Evolutionary conservation across 306 rosid genomes (phyloP).

Genomic region (Rosa lucieae): DNA sequence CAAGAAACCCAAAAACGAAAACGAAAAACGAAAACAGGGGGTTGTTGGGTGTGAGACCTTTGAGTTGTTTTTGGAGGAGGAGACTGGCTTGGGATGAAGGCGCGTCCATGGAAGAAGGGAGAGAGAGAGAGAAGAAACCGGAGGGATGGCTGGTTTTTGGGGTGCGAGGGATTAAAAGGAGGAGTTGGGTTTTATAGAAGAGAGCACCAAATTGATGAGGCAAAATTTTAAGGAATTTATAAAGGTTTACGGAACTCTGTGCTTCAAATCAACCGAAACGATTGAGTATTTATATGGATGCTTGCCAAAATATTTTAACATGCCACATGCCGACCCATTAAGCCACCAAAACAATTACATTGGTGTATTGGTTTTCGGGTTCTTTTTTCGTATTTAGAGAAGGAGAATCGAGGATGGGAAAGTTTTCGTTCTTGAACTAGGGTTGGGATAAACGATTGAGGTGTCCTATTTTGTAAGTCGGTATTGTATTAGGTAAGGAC

Average conservation of each 20-base stretch:
- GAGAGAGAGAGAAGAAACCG: background rate
- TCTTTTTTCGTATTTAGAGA: too few species aligned
- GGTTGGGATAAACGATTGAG: background rate
- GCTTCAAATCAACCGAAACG: constrained; percentile 1
- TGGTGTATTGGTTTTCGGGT: background rate
- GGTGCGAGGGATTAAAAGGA: background rate
- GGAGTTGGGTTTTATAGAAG: background rate
- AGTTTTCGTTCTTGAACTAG: background rate
- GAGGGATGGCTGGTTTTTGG: background rate
- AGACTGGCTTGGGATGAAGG: constrained; percentile 44
- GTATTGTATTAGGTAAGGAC: background rate
- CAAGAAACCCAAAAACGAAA: background rate
- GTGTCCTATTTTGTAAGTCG: background rate
- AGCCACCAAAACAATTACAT: background rate
- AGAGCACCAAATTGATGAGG: background rate
- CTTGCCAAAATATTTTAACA: background rate
- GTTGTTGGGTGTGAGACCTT: constrained; percentile 23
- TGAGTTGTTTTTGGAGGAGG: constrained; percentile 56
- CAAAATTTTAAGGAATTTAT: background rate
- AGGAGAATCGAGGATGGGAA: background rate
- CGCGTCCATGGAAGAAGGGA: constrained; percentile 33
- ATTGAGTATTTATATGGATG: background rate
- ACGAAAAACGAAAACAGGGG: background rate
- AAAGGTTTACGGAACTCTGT: background rate
- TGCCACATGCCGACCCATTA: background rate